Evolutionary conservation across 148 eudicot species (phyloP), one percentile per base, ranked within the genome.

Genomic region (Chenopodium formosanum): DNA sequence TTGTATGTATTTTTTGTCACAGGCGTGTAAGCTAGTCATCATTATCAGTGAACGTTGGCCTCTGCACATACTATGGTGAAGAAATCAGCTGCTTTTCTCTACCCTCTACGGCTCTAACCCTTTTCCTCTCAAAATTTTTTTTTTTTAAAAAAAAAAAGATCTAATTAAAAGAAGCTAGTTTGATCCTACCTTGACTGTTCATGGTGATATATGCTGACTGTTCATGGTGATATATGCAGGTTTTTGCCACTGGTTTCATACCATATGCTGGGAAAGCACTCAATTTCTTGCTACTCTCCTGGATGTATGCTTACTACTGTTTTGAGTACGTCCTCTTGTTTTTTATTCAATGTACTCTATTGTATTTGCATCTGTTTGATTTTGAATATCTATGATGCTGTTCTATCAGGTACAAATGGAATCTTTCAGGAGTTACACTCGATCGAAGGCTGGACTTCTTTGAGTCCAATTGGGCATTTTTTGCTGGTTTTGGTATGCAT

Each of bases 251-350:
- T 65, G 97, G 94, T 64, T 89, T 90, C 78, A 87, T 96, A 87
- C 99, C 99, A 1, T 90, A 83, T 82, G 80, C 89, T 78, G 99
- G 98, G 83, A 89, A 88, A 87, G 82, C 90, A 80, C 84, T 94
- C 79, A 91, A 94, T 86, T 91, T 94, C 85, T 74, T 96, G 75
- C 95, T 96, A 53, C 89, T 94, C 82, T 90, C 95, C 67, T 96
- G 99, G 99, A 91, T 96, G 94, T 96, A 96, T 81, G 99, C 98
- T 29, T 96, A 96, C 79, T 96, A 96, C 85, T 94, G 98, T 82
- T 94, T 96, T 76, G 99, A 96, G 99, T 96, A 89, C 70, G 99
- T 92, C 70, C 47, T 84, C 66, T 77, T 76, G 63, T 71, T 56
- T 82, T 40, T 64, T 0, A 65, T 81, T 34, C 67, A 32, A 29